Evolutionary conservation across 2,329 filamentous ascomycete species (phyloP).

Genomic region (Claviceps quebecensis): DNA sequence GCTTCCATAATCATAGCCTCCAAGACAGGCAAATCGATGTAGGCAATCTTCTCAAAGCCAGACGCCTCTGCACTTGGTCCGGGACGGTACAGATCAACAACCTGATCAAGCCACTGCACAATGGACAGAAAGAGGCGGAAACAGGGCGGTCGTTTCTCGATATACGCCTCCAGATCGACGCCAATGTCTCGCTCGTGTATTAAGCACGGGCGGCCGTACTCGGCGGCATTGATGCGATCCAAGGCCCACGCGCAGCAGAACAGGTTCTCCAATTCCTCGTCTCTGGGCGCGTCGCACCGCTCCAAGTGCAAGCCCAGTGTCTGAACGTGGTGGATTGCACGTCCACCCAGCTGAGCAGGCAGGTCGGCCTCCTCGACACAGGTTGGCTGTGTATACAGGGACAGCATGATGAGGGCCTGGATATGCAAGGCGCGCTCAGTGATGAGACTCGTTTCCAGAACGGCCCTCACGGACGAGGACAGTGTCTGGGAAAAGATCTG

Average conservation of each 20-base stretch:
- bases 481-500: constrained; percentile 34
- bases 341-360: constrained; percentile 37
- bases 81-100: constrained; percentile 47
- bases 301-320: constrained; percentile 41
- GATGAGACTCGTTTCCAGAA: constrained; percentile 39
- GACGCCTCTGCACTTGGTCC: constrained; percentile 26
- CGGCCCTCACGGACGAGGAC: constrained; percentile 32
- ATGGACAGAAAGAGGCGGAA: constrained; percentile 45
- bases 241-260: constrained; percentile 48
- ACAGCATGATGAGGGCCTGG: constrained; percentile 38
- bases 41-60: constrained; percentile 27
- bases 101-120: constrained; percentile 40
- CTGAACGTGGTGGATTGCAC: constrained; percentile 43
- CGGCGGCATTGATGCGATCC: constrained; percentile 43
- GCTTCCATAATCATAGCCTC: constrained; percentile 43
- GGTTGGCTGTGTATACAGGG: constrained; percentile 44
- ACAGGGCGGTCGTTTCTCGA: constrained; percentile 34
- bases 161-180: constrained; percentile 35
- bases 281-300: constrained; percentile 23
- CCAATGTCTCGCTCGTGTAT: constrained; percentile 48
- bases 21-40: constrained; percentile 41
- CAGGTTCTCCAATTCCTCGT: constrained; percentile 31
- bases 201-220: constrained; percentile 45
- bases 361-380: constrained; percentile 39
- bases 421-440: constrained; percentile 40